A percentile compares a stretch with the other conserved stretches of the same genome.
phyloP scores from a whole-genome alignment of 1,139 yeast genomes.

The Wickerhamiella infanticola region DNA sequence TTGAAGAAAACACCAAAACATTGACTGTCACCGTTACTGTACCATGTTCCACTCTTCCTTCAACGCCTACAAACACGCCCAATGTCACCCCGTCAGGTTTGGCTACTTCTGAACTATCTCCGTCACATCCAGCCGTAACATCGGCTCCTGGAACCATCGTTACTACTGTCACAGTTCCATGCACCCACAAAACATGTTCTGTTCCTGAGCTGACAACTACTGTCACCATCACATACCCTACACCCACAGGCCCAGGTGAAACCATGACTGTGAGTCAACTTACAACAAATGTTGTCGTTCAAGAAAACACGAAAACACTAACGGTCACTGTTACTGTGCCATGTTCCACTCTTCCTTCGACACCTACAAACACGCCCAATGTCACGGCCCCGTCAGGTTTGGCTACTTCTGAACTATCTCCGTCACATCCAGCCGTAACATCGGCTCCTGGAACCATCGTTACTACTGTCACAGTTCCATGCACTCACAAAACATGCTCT shows the following conservation, averaged over 20 bases:
- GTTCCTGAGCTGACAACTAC: constrained; percentile 1
- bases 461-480: too few relatives aligned
- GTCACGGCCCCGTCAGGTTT: too few relatives aligned
- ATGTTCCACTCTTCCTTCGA: too few relatives aligned
- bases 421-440: too few relatives aligned
- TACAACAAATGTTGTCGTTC: too few relatives aligned
- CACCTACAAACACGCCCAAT: too few relatives aligned
- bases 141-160: not conserved
- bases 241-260: constrained; percentile 3
- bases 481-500: too few relatives aligned
- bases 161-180: not conserved
- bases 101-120: not conserved
- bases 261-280: not conserved
- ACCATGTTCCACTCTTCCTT: not conserved
- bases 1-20: not conserved
- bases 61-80: not conserved
- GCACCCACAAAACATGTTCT: constrained; percentile 2
- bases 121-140: not conserved
- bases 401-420: too few relatives aligned
- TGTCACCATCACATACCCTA: constrained; percentile 1
- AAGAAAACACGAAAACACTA: too few relatives aligned
- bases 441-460: too few relatives aligned
- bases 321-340: too few relatives aligned
- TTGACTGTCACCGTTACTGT: not conserved
- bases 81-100: not conserved